phyloP scores from a whole-genome alignment of 2,329 filamentous ascomycete species.

The Stylonectria norvegica region DNA sequence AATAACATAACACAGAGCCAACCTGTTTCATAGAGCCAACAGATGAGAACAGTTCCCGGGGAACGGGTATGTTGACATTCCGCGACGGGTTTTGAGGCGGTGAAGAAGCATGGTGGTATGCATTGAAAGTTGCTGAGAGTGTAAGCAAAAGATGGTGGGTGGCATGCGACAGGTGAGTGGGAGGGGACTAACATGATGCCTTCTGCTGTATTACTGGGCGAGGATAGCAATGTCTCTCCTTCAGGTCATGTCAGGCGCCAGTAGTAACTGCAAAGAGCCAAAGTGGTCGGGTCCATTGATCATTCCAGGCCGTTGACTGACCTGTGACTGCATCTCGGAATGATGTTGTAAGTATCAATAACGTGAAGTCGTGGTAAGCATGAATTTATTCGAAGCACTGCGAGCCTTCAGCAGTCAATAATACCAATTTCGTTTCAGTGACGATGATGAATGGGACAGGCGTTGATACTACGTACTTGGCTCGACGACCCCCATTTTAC shows the following conservation, averaged over 20 bases:
- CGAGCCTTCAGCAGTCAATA: too few species aligned
- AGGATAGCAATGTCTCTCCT: constrained; percentile 17
- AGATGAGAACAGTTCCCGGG: background rate
- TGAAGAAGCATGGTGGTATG: constrained; percentile 5
- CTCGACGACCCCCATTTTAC: too few species aligned
- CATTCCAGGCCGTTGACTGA: constrained; percentile 13
- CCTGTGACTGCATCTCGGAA: constrained; percentile 8
- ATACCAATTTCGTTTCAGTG: too few species aligned
- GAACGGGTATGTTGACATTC: constrained; percentile 4
- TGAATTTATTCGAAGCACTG: too few species aligned
- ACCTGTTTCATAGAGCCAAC: too few species aligned
- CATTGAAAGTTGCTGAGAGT: constrained; percentile 3
- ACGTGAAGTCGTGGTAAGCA: too few species aligned
- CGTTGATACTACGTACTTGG: too few species aligned
- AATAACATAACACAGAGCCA: too few species aligned
- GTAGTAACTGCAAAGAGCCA: constrained; percentile 11
- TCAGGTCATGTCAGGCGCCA: constrained; percentile 10
- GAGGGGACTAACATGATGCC: constrained; percentile 7
- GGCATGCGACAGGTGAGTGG: constrained; percentile 1
- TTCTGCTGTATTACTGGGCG: constrained; percentile 6
- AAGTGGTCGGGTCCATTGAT: constrained; percentile 9
- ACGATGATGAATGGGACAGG: too few species aligned
- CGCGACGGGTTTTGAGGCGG: constrained; percentile 2
- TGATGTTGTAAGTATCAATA: too few species aligned
- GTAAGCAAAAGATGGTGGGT: constrained; percentile 1